Evolutionary conservation across 75 land plant species (phyloP).

Genomic region (Sequoiadendron giganteum): DNA sequence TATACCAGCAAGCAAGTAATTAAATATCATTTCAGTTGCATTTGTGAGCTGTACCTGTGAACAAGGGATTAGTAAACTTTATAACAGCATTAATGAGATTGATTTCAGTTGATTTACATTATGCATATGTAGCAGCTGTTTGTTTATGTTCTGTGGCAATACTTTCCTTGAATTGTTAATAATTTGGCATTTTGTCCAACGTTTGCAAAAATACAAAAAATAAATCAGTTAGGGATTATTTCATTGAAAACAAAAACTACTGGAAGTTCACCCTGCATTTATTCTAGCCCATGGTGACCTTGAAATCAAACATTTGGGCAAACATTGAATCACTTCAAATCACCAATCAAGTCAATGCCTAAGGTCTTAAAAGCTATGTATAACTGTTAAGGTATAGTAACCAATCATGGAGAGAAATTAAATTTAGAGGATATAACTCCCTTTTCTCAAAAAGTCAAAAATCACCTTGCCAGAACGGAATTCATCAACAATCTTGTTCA

Average conservation of each 20-base stretch:
- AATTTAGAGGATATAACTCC: neutral
- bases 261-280: neutral
- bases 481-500: slow-evolving; percentile 58
- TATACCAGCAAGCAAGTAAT: too few species aligned
- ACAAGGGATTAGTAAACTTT: too few species aligned
- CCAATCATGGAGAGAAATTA: neutral
- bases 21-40: too few species aligned
- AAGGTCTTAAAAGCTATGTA: neutral
- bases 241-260: neutral
- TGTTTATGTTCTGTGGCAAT: too few species aligned
- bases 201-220: too few species aligned
- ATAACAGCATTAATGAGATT: too few species aligned
- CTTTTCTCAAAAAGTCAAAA: neutral
- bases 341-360: neutral
- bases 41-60: too few species aligned
- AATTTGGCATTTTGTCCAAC: too few species aligned
- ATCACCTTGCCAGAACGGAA: slow-evolving; percentile 82
- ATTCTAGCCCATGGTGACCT: neutral
- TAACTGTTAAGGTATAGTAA: neutral
- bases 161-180: too few species aligned
- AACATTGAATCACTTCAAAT: neutral
- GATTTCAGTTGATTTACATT: too few species aligned
- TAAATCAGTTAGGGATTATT: too few species aligned
- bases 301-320: neutral
- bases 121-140: too few species aligned